A percentile compares a stretch with the other conserved stretches of the same genome.
phyloP scores from a whole-genome alignment of 2,329 filamentous ascomycete genomes.

The Karstenula rhodostoma region DNA sequence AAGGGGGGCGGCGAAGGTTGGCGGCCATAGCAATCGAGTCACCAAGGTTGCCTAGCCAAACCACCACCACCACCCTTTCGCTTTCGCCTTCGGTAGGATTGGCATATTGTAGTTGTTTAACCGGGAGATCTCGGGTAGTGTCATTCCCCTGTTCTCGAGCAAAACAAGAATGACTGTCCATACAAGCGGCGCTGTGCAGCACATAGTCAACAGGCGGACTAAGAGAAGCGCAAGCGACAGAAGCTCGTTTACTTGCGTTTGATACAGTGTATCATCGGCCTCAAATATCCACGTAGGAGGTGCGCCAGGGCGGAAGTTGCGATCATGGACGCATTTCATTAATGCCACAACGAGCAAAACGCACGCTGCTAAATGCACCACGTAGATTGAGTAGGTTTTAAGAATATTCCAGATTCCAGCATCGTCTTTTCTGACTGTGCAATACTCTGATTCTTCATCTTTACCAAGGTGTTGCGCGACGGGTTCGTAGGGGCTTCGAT shows the following conservation, averaged over 20 bases:
- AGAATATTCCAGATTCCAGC: too few relatives aligned
- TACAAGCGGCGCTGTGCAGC: neutral
- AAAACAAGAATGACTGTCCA: neutral
- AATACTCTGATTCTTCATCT: too few relatives aligned
- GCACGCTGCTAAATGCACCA: too few relatives aligned
- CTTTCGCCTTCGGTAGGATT: neutral
- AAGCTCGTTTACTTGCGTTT: neutral
- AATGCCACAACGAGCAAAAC: too few relatives aligned
- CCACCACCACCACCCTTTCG: too few relatives aligned
- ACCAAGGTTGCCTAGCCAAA: too few relatives aligned
- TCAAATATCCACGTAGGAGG: neutral
- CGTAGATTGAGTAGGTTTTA: too few relatives aligned
- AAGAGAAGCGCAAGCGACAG: neutral
- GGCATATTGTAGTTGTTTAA: neutral
- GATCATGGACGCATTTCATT: neutral
- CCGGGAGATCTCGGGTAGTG: neutral
- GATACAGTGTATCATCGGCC: neutral
- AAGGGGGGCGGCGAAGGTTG: too few relatives aligned
- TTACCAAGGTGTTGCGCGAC: too few relatives aligned
- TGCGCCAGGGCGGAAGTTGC: neutral
- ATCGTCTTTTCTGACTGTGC: neutral
- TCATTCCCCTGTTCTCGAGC: neutral
- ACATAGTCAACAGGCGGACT: neutral
- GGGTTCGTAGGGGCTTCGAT: too few relatives aligned
- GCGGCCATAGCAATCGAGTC: too few relatives aligned